Percentiles rank a stretch among this genome's conserved stretches.
Evolutionary conservation across 1,284 basidiomycete genomes (phyloP).

Genomic region (Ganoderma multipileum): DNA sequence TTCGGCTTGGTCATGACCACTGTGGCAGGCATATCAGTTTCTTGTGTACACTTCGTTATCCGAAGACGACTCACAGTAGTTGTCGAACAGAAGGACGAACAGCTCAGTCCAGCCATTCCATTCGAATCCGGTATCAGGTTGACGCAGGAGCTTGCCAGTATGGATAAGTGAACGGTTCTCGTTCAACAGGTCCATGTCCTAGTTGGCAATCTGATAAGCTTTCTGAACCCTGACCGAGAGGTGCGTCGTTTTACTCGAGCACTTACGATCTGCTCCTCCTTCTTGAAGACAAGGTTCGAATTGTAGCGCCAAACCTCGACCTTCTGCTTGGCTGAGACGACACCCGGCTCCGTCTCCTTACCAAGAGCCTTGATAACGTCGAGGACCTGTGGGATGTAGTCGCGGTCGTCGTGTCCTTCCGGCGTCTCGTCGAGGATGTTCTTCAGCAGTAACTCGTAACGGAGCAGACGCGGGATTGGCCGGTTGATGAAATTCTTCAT

Average conservation of each 20-base stretch:
- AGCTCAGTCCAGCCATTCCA: constrained; percentile 87
- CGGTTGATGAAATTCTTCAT: constrained; percentile 91
- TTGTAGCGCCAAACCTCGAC: constrained; percentile 89
- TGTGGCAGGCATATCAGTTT: constrained; percentile 38
- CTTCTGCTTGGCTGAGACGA: constrained; percentile 83
- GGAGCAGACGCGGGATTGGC: constrained; percentile 87
- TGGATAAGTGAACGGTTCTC: constrained; percentile 86
- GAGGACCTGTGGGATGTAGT: constrained; percentile 82
- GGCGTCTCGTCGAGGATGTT: constrained; percentile 79
- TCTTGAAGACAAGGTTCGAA: constrained; percentile 80
- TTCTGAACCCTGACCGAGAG: no score
- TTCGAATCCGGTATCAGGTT: constrained; percentile 86
- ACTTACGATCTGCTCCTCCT: constrained; percentile 79
- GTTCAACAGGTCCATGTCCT: constrained; percentile 90
- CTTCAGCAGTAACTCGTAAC: constrained; percentile 88
- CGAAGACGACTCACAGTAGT: constrained; percentile 73
- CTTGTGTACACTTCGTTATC: neutral
- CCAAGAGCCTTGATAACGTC: constrained; percentile 86
- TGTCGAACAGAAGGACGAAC: constrained; percentile 90
- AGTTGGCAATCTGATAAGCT: constrained; percentile 19
- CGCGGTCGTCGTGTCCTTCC: constrained; percentile 77
- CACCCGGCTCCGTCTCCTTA: constrained; percentile 86
- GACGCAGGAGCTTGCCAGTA: constrained; percentile 81
- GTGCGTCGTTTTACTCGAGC: neutral
- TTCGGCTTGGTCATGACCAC: constrained; percentile 90